These are phyloP conservation scores for Pythium grandisporangium DNA, from an alignment of 352 stramenopile genomes.

Conservation along the genomic window DNA sequence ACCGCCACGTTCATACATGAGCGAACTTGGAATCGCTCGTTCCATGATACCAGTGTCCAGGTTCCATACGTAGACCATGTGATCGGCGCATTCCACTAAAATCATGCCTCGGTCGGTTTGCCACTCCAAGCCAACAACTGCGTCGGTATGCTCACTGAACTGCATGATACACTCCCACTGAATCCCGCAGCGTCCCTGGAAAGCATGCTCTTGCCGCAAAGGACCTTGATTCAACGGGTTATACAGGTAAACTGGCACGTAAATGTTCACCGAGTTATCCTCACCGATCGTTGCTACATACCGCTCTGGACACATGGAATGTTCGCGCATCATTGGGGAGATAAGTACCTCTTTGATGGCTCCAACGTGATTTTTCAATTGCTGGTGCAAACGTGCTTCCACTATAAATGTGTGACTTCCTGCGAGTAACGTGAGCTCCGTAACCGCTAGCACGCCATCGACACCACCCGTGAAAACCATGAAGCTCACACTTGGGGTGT, in stretches of 20 bases:
- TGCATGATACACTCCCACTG: constrained; percentile 59
- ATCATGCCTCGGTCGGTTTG: constrained; percentile 47
- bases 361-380: constrained; percentile 50
- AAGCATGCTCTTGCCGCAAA: not conserved
- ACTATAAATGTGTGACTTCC: constrained; percentile 22
- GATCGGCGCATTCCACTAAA: constrained; percentile 60
- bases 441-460: constrained; percentile 45
- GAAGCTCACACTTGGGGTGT: constrained; percentile 40
- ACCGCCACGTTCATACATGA: constrained; percentile 48
- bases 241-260: constrained; percentile 39
- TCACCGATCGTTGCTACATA: constrained; percentile 51
- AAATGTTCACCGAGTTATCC: constrained; percentile 52
- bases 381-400: constrained; percentile 32
- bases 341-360: constrained; percentile 56
- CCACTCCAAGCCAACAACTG: constrained; percentile 45
- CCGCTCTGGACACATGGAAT: constrained; percentile 33
- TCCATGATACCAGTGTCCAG: constrained; percentile 70
- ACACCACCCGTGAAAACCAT: constrained; percentile 62
- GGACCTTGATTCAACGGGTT: constrained; percentile 17
- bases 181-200: constrained; percentile 11
- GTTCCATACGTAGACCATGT: constrained; percentile 76
- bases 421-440: constrained; percentile 32
- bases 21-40: constrained; percentile 33
- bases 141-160: constrained; percentile 49
- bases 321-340: constrained; percentile 24